Evolutionary conservation across 305 asterid species (phyloP).

Genomic region (Fraxinus baroniana): DNA sequence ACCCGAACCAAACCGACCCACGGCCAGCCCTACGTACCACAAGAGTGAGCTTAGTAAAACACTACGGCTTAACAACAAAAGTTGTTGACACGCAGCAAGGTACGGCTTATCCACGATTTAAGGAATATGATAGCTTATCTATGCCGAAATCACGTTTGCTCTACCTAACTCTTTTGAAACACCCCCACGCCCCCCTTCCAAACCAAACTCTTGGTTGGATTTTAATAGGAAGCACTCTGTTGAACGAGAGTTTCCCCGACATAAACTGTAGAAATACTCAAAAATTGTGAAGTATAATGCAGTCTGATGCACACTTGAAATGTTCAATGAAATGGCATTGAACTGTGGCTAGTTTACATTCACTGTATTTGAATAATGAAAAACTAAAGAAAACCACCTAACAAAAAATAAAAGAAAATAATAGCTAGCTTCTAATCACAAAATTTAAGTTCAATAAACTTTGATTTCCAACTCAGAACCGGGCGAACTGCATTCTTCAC

Average conservation of each 20-base stretch:
- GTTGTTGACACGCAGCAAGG: neutral
- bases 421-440: neutral
- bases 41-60: no score
- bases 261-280: neutral
- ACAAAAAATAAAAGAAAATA: neutral
- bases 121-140: neutral
- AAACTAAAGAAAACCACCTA: neutral
- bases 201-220: neutral
- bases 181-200: neutral
- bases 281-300: neutral
- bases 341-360: slow-evolving; percentile 4
- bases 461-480: slow-evolving; percentile 35
- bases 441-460: slow-evolving; percentile 12
- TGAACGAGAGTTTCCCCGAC: neutral
- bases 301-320: neutral
- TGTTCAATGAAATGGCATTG: slow-evolving; percentile 23
- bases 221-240: neutral
- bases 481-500: slow-evolving; percentile 24
- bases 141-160: neutral
- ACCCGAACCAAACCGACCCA: no score
- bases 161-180: neutral
- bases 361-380: neutral
- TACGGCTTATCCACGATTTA: neutral
- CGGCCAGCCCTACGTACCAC: no score
- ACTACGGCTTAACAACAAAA: no score